Percentiles rank a stretch among this genome's conserved stretches.
Evolutionary conservation across 2,329 filamentous ascomycete species (phyloP).

Genomic region (Mycosphaerella arachidis): DNA sequence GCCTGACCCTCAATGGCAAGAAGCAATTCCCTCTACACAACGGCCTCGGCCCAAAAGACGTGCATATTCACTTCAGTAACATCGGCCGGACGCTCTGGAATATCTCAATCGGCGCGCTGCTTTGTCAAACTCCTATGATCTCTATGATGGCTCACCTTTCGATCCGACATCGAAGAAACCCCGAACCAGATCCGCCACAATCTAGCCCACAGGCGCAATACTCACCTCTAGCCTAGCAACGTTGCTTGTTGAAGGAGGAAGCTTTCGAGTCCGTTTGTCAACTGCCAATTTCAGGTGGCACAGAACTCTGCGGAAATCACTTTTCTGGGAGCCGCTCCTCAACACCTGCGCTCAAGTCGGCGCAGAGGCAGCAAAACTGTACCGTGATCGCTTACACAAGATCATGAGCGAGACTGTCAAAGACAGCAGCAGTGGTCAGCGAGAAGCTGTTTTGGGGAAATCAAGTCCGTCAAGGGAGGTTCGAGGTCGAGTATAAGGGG

Average conservation of each 20-base stretch:
- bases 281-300: slow-evolving; percentile 62
- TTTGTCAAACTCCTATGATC: slow-evolving; percentile 58
- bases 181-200: slow-evolving; percentile 9
- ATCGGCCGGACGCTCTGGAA: slow-evolving; percentile 87
- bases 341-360: background rate
- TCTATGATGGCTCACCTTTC: slow-evolving; percentile 79
- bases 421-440: background rate
- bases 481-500: background rate
- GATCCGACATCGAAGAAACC: slow-evolving; percentile 57
- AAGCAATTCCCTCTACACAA: slow-evolving; percentile 58
- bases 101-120: slow-evolving; percentile 52
- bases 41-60: slow-evolving; percentile 38
- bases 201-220: slow-evolving; percentile 13
- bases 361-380: background rate
- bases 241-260: slow-evolving; percentile 9
- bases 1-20: slow-evolving; percentile 51
- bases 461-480: background rate
- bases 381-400: background rate
- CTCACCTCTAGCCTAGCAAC: slow-evolving; percentile 5
- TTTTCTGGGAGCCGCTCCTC: slow-evolving; percentile 54
- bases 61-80: slow-evolving; percentile 54
- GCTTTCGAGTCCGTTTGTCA: slow-evolving; percentile 12
- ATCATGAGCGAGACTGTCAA: background rate
- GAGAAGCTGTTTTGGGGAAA: background rate
- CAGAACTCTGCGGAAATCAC: slow-evolving; percentile 66